A percentile compares a stretch with the other conserved stretches of the same genome.
These are phyloP conservation scores for Arthrobotrys sinensis DNA, from an alignment of 2,329 filamentous ascomycete genomes.

Conservation along the genomic window DNA sequence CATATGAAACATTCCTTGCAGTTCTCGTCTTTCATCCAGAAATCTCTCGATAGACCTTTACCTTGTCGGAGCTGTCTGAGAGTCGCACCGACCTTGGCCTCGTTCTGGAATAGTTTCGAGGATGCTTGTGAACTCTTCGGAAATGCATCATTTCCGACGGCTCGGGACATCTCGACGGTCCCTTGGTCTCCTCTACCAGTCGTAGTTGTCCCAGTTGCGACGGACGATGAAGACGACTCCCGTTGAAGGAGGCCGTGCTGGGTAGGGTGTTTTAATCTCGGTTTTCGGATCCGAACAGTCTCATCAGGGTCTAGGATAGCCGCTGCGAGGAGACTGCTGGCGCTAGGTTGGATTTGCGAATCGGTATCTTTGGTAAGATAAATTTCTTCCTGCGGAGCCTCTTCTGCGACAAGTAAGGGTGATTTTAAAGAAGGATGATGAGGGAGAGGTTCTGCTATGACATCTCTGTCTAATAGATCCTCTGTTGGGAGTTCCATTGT, in stretches of 20 bases:
- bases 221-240: conserved; percentile 56
- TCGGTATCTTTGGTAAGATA: conserved; percentile 38
- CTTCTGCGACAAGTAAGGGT: conserved; percentile 43
- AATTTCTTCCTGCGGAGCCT: conserved; percentile 38
- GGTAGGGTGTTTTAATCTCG: conserved; percentile 36
- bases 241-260: conserved; percentile 57
- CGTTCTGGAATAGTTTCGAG: conserved; percentile 65
- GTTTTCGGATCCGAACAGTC: conserved; percentile 26
- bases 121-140: conserved; percentile 45
- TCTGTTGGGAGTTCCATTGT: conserved; percentile 56
- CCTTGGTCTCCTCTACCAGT: conserved; percentile 52
- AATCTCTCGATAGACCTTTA: conserved; percentile 87
- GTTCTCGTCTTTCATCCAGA: conserved; percentile 99
- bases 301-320: conserved; percentile 40
- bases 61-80: conserved; percentile 80
- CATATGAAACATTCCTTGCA: conserved; percentile 98
- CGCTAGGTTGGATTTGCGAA: conserved; percentile 29
- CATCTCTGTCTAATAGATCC: conserved; percentile 35
- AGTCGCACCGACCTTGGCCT: conserved; percentile 66
- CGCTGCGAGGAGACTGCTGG: conserved; percentile 1
- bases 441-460: conserved; percentile 52
- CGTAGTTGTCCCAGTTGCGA: conserved; percentile 55
- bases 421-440: conserved; percentile 46
- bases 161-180: conserved; percentile 53
- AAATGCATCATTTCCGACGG: conserved; percentile 44